Conservation (phyloP, 2,329 filamentous ascomycete genomes). For the Pseudogymnoascus sp. region DNA sequence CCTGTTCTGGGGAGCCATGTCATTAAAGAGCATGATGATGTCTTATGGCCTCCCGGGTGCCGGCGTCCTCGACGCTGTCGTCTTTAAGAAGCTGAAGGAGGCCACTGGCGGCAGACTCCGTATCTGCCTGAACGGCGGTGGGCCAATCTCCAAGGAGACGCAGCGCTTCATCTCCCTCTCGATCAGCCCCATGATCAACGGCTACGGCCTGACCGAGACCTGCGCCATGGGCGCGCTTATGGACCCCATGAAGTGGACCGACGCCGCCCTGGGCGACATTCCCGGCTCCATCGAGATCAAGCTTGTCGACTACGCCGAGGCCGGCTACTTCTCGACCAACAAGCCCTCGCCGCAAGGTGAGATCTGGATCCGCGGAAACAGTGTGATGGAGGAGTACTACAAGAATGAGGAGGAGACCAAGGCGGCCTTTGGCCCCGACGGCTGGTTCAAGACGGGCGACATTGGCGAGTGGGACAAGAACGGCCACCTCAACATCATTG, state of each 20-base stretch:
- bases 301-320: constrained; percentile 78
- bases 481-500: constrained; percentile 70
- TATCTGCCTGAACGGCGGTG: constrained; percentile 88
- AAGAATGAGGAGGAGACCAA: constrained; percentile 77
- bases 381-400: constrained; percentile 70
- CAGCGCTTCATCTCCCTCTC: constrained; percentile 83
- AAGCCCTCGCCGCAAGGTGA: constrained; percentile 72
- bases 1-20: constrained; percentile 64
- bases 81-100: constrained; percentile 85
- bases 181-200: constrained; percentile 83
- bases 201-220: constrained; percentile 91
- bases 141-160: constrained; percentile 77
- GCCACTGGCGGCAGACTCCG: constrained; percentile 80
- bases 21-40: constrained; percentile 51
- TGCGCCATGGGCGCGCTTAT: constrained; percentile 71
- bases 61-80: constrained; percentile 65
- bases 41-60: constrained; percentile 56
- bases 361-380: constrained; percentile 74
- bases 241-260: constrained; percentile 75
- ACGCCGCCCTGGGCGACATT: constrained; percentile 67
- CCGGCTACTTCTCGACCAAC: constrained; percentile 62
- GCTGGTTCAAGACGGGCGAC: constrained; percentile 85
- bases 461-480: constrained; percentile 70
- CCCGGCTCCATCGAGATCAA: constrained; percentile 75
- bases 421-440: constrained; percentile 62